Evolutionary conservation across 176 grass and related monocot species (phyloP).

Genomic region (Elaeis guineensis): DNA sequence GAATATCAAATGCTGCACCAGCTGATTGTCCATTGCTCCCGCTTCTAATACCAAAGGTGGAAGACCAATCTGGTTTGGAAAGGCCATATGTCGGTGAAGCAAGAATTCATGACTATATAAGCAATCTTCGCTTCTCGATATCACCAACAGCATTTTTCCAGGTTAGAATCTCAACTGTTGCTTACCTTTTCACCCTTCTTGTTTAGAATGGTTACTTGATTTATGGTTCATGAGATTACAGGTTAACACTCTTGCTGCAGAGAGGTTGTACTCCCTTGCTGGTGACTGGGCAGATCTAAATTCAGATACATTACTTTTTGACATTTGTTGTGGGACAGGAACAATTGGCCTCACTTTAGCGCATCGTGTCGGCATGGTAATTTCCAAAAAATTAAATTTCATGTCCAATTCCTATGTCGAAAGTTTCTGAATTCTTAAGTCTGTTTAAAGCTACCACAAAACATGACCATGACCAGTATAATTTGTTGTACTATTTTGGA

Average conservation of each 20-base stretch:
- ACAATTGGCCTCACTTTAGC: conserved; percentile 94
- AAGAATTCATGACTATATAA: conserved; percentile 90
- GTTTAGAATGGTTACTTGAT: conserved; percentile 7
- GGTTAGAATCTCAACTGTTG: conserved; percentile 29
- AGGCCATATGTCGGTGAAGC: conserved; percentile 32
- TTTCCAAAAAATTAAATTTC: background rate
- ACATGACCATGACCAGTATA: too few species aligned
- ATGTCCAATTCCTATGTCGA: background rate
- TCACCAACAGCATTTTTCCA: conserved; percentile 99
- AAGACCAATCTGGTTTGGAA: conserved; percentile 27
- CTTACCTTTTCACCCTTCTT: conserved; percentile 7
- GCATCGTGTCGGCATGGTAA: conserved; percentile 82
- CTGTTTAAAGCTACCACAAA: background rate
- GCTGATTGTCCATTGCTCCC: conserved; percentile 80
- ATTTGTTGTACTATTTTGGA: too few species aligned
- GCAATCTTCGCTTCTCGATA: conserved; percentile 81
- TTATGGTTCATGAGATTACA: conserved; percentile 38
- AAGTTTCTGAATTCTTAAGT: too few species aligned
- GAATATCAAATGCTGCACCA: conserved; percentile 98
- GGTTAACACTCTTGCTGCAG: conserved; percentile 96
- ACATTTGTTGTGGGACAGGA: conserved; percentile 93
- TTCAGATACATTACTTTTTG: conserved; percentile 92
- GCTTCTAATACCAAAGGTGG: conserved; percentile 37
- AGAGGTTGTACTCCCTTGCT: conserved; percentile 80
- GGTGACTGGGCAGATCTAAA: conserved; percentile 93